phyloP scores from a whole-genome alignment of 2,329 filamentous ascomycete genomes.

The Allantophomopsis lycopodina region DNA sequence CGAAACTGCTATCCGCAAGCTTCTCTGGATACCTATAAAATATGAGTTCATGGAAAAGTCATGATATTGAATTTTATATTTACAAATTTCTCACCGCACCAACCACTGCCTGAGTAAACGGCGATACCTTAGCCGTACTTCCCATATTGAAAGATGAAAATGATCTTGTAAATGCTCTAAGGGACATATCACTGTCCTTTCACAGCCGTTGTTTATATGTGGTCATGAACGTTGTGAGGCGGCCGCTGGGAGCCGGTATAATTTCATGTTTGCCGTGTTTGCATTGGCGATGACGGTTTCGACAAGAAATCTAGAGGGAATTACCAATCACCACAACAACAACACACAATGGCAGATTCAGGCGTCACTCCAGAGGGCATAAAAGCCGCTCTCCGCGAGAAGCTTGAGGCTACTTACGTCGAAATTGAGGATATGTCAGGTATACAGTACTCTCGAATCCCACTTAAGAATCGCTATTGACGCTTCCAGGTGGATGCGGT shows the following conservation, averaged over 20 bases:
- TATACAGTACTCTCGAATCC: conserved; percentile 26
- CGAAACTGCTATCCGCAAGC: conserved; percentile 80
- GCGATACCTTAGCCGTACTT: conserved; percentile 8
- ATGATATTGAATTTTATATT: conserved; percentile 19
- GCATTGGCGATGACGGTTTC: no score
- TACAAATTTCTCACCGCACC: conserved; percentile 68
- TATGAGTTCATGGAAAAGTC: conserved; percentile 5
- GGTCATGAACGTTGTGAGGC: neutral
- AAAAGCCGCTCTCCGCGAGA: conserved; percentile 51
- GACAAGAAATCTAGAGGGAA: neutral
- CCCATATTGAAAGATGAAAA: conserved; percentile 9
- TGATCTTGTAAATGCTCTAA: conserved; percentile 3
- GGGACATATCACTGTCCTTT: neutral
- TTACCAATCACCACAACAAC: neutral
- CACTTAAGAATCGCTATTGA: neutral
- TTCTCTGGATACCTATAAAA: conserved; percentile 66
- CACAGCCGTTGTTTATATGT: neutral
- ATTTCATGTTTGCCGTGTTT: neutral
- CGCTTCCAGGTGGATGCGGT: conserved; percentile 46
- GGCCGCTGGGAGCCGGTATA: neutral
- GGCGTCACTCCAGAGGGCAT: conserved; percentile 63
- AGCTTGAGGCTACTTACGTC: conserved; percentile 64
- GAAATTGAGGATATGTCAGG: conserved; percentile 88
- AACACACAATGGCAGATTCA: conserved; percentile 32
- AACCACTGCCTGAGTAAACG: conserved; percentile 55